Evolutionary conservation across 2,329 filamentous ascomycete species (phyloP).

Genomic region (Pseudogymnoascus sp.): DNA sequence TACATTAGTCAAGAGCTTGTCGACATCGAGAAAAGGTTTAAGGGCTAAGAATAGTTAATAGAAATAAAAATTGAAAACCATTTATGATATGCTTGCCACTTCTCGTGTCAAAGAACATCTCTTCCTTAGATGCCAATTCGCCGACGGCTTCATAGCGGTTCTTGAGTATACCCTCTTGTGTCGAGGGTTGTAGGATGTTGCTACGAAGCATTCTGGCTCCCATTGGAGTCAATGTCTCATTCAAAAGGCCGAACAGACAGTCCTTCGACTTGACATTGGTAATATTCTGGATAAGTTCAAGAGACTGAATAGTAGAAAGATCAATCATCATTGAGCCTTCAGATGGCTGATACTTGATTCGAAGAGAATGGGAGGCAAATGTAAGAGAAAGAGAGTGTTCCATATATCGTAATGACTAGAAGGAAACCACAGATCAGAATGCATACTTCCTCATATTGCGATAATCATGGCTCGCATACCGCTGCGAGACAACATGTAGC

Average conservation of each 20-base stretch:
- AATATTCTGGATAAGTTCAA: slow-evolving; percentile 86
- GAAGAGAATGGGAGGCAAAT: slow-evolving; percentile 71
- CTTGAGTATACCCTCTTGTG: slow-evolving; percentile 54
- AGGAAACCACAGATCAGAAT: neutral
- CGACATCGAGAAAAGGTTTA: slow-evolving; percentile 67
- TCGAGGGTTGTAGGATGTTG: slow-evolving; percentile 84
- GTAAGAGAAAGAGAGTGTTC: slow-evolving; percentile 58
- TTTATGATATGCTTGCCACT: slow-evolving; percentile 41
- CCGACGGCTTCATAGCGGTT: slow-evolving; percentile 74
- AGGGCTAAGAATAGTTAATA: slow-evolving; percentile 42
- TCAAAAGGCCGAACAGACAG: slow-evolving; percentile 75
- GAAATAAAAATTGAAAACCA: neutral
- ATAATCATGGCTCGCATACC: slow-evolving; percentile 40
- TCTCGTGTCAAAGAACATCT: slow-evolving; percentile 71
- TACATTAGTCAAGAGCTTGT: slow-evolving; percentile 69
- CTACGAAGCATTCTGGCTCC: slow-evolving; percentile 73
- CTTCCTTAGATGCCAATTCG: slow-evolving; percentile 72
- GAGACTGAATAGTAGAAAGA: slow-evolving; percentile 70
- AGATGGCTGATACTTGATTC: slow-evolving; percentile 78
- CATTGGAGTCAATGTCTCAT: slow-evolving; percentile 82
- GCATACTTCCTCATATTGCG: neutral
- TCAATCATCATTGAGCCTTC: slow-evolving; percentile 96
- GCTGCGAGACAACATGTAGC: slow-evolving; percentile 78
- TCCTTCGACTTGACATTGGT: slow-evolving; percentile 69
- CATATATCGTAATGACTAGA: slow-evolving; percentile 70